Base-by-base conservation (phyloP, 2,329 filamentous ascomycete species). In the Calycina marina region DNA sequence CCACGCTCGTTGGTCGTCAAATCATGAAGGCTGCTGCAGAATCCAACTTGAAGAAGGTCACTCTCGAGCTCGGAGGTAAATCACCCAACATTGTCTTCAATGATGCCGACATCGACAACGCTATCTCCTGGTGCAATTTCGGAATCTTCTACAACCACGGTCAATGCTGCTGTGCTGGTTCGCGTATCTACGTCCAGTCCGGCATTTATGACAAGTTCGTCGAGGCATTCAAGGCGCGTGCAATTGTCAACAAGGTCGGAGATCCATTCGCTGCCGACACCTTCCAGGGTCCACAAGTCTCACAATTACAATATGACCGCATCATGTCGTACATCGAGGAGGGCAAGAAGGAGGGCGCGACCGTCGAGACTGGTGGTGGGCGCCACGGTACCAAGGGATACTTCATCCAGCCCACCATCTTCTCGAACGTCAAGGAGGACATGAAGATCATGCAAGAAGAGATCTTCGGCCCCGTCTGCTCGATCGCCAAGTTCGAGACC, bases 401-500 rank as follows among this genome's bases (percentile, higher is more conserved):
- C 62, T 81, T 78, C 63, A 78, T 81, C 52, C 61, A 78, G 57
- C 76, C 76, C 6, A 81, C 76, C 45, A 75, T 81, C 59, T 80
- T 81, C 66, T 69, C 69, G 48, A 68, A 76, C 50, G 75, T 80
- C 42, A 69, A 63, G 28, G 66, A 73, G 40, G 67, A 79, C 55
- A 80, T 80, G 74, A 77, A 74, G 65, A 80, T 81, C 48, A 67
- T 76, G 53, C 68, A 77, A 57, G 74, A 80, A 54, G 76, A 82
- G 56, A 79, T 81, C 56, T 82, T 82, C 54, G 76, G 76, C 37
- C 76, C 76, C 24, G 76, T 82, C 41, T 77, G 73, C 62, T 63
- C 70, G 40, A 72, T 81, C 51, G 61, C 69, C 55, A 80, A 79
- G 58, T 80, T 81, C 62, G 71, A 70, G 58, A 70, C 63, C 48